Evolutionary conservation across 345 rosid genomes (phyloP), one percentile per base, ranked within the genome.

Genomic region (Pistacia vera): DNA sequence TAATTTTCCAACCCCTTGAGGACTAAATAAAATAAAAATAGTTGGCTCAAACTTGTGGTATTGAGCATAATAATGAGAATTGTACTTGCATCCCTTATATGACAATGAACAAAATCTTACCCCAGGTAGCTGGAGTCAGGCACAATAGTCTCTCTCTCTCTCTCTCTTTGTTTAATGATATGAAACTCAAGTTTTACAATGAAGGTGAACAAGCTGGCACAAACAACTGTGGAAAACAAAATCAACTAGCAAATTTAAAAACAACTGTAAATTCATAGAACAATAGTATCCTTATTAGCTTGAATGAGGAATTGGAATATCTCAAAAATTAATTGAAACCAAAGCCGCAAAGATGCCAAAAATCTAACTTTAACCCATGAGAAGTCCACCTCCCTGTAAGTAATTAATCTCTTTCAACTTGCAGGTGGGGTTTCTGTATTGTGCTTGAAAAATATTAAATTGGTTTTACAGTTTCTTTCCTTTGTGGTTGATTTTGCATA

Each of bases 401-500:
- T 54, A 54, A 54, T 18, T 54, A 54, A 54, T 13, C 16, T 54
- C 60, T 76, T 66, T 41, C 9, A 10, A 67, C 72, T 36, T 52
- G 22, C 18, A 60, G 28, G 69, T 66, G 4, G 30, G 66, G 71
- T 78, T 58, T 72, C 41, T 56, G n/a, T 52, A 28, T 25, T 73
- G 11, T 36, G 18, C 66, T 60, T 41, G 55, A 7, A 66, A 67
- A 38, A 30, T 38, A 54, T 17, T 52, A 46, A 55, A 52, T 66
- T 61, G 54, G 61, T 66, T 55, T 59, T 22, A 10, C 25, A 63
- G 60, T 69, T 22, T 38, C 60, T 68, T 74, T 22, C 13, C 38
- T 52, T 54, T 62, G 11, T 62, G 66, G 75, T 68, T 78, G 44
- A 46, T 63, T 56, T 75, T 57, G 33, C 70, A 35, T 68, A 75